These are phyloP conservation scores for Grammothele lineata DNA, from an alignment of 768 basidiomycete genomes.

Conservation along the genomic window DNA sequence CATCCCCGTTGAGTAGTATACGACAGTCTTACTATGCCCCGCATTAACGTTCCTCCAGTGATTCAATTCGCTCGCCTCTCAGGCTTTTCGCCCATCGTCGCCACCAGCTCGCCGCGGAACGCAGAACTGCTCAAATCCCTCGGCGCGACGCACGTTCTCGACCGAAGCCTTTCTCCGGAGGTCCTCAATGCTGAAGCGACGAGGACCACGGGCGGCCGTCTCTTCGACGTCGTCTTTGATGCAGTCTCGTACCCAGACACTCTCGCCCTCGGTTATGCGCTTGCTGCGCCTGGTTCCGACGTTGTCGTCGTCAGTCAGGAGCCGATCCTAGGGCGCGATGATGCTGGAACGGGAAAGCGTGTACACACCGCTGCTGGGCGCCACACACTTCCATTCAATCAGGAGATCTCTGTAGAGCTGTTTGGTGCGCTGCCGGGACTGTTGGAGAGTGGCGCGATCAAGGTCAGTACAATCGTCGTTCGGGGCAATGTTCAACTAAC, in stretches of 20 bases:
- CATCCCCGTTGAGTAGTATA: neutral
- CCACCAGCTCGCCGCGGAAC: conserved; percentile 13
- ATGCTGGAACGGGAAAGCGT: conserved; percentile 3
- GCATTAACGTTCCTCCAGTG: neutral
- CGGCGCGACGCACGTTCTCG: conserved; percentile 17
- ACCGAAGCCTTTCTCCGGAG: neutral
- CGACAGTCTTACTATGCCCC: neutral
- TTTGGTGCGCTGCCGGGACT: conserved; percentile 10
- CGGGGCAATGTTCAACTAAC: too few relatives aligned
- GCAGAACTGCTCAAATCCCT: neutral
- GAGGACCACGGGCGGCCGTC: conserved; percentile 6
- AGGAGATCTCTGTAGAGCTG: conserved; percentile 1
- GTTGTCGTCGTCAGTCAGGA: conserved; percentile 6
- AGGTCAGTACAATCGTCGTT: too few relatives aligned
- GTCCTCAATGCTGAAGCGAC: neutral
- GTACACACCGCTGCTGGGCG: neutral
- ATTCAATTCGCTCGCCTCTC: conserved; percentile 16
- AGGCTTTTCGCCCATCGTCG: conserved; percentile 14
- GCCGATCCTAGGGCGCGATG: neutral
- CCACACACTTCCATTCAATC: conserved; percentile 1
- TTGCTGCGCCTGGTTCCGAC: conserved; percentile 17
- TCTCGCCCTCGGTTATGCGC: conserved; percentile 9
- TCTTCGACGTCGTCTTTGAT: conserved; percentile 20
- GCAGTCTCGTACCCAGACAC: conserved; percentile 14
- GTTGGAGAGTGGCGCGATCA: conserved; percentile 13